A percentile compares a stretch with the other conserved stretches of the same genome.
Conservation (phyloP, 2,329 filamentous ascomycete species). For the Paecilomyces sp. region DNA sequence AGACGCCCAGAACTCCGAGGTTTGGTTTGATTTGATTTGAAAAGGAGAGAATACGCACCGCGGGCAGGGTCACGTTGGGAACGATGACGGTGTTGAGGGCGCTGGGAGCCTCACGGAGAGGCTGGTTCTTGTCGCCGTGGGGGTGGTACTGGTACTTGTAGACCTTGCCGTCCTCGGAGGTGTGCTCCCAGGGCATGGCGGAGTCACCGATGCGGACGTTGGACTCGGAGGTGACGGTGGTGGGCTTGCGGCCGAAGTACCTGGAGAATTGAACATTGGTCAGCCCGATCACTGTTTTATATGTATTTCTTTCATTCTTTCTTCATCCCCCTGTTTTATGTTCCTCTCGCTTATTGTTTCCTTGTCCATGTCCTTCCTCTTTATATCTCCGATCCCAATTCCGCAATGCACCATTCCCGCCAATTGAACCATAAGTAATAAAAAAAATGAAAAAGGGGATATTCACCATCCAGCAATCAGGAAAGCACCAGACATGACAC, state of each 20-base stretch:
- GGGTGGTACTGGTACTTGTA: slow-evolving; percentile 76
- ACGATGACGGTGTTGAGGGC: slow-evolving; percentile 93
- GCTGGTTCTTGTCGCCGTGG: slow-evolving; percentile 68
- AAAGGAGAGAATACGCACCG: slow-evolving; percentile 48
- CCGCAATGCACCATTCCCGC: neutral
- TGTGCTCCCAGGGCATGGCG: slow-evolving; percentile 88
- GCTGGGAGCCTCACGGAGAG: slow-evolving; percentile 83
- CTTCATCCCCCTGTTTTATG: neutral
- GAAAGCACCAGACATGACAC: slow-evolving; percentile 83
- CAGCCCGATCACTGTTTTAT: neutral
- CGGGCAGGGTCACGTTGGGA: slow-evolving; percentile 86
- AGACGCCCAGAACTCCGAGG: neutral
- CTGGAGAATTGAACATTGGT: slow-evolving; percentile 9
- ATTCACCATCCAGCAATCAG: slow-evolving; percentile 71
- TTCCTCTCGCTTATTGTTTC: neutral
- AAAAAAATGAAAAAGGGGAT: slow-evolving; percentile 2
- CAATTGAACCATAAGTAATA: neutral
- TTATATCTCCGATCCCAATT: neutral
- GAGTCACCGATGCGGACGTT: slow-evolving; percentile 65
- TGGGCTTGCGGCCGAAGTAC: slow-evolving; percentile 72
- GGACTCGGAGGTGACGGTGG: slow-evolving; percentile 73
- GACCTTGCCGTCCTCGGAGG: slow-evolving; percentile 54
- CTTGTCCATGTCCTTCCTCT: no score
- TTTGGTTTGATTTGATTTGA: neutral
- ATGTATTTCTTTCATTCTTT: neutral